Conservation (phyloP, 2,329 filamentous ascomycete genomes). For the Colletotrichum gigasporum region DNA sequence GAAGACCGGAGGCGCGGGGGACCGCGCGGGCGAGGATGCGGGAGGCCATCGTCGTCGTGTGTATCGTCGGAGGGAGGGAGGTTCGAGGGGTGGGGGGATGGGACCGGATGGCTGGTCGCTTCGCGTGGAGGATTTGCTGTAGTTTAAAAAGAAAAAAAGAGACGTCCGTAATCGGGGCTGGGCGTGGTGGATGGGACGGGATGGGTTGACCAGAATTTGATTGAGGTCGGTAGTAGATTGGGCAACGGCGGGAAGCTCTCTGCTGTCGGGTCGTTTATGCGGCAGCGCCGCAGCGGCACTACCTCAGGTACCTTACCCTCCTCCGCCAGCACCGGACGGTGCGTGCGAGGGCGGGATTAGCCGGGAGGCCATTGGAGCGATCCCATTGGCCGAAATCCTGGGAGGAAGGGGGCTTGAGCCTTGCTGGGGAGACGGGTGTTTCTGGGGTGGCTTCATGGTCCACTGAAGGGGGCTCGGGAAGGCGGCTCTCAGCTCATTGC, state of each 20-base stretch:
- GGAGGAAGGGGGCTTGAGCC: neutral
- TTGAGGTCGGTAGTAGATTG: neutral
- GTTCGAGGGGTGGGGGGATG: neutral
- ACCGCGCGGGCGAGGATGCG: conserved; percentile 53
- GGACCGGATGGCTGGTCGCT: too few relatives aligned
- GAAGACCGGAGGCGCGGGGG: conserved; percentile 39
- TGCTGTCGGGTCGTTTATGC: conserved; percentile 8
- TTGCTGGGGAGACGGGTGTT: neutral
- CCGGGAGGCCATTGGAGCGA: conserved; percentile 22
- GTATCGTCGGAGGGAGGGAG: neutral
- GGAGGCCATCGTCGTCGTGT: conserved; percentile 54
- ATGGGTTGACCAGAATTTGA: conserved; percentile 8
- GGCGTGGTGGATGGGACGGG: conserved; percentile 12
- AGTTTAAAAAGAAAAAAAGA: neutral
- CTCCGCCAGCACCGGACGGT: conserved; percentile 29
- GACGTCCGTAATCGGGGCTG: neutral
- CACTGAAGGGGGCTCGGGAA: conserved; percentile 20
- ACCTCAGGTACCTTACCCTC: conserved; percentile 28
- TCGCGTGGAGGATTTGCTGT: neutral
- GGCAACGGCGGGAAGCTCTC: conserved; percentile 2
- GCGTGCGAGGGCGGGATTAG: conserved; percentile 27
- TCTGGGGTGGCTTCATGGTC: conserved; percentile 24
- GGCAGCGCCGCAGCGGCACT: neutral
- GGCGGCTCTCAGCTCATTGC: neutral
- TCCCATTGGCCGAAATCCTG: conserved; percentile 14